Evolutionary conservation across 441 rosid species (phyloP).

Genomic region (Adansonia gregorii): DNA sequence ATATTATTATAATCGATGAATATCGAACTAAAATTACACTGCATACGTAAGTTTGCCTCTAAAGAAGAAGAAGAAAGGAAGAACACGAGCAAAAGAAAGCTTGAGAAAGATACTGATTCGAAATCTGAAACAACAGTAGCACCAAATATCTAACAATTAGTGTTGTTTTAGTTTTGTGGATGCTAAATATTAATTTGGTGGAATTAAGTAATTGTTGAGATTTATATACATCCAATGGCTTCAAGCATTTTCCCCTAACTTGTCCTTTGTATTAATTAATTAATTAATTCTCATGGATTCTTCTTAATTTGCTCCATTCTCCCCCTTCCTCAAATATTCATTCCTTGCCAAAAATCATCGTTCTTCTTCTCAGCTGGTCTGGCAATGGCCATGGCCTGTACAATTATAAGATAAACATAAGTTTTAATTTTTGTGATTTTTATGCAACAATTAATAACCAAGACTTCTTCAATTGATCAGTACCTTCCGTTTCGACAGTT

Average conservation of each 20-base stretch:
- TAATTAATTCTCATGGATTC: no score
- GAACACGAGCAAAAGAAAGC: no score
- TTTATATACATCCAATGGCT: background rate
- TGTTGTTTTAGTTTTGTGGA: no score
- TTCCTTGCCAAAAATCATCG: background rate
- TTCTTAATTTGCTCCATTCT: background rate
- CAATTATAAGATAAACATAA: background rate
- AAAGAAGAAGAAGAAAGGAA: no score
- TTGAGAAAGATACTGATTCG: background rate
- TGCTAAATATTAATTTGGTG: no score
- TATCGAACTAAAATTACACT: no score
- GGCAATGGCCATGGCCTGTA: background rate
- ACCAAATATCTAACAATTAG: background rate
- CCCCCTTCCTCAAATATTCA: no score
- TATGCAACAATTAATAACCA: background rate
- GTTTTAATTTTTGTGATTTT: background rate
- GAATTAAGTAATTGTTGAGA: background rate
- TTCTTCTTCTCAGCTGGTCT: background rate
- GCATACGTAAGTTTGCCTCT: no score
- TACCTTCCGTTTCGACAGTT: background rate
- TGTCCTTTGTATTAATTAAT: no score
- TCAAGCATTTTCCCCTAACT: conserved; percentile 3
- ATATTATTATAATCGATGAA: no score
- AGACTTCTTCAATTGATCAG: background rate
- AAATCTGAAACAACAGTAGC: background rate